Conservation (phyloP, 768 basidiomycete species). For the Podaxis pistillaris region DNA sequence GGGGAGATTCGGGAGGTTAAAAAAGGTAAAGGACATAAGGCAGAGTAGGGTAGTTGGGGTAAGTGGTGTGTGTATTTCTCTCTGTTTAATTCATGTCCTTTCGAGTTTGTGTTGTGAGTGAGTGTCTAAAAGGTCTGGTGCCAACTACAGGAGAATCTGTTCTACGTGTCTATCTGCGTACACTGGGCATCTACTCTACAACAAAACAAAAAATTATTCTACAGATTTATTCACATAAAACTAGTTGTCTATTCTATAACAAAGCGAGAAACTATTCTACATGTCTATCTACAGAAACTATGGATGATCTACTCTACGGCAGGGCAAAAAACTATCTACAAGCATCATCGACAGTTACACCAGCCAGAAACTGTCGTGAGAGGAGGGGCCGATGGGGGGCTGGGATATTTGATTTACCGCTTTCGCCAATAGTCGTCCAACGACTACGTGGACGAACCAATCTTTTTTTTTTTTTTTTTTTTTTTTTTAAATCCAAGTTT, state of each 20-base stretch:
- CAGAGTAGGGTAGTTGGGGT: slow-evolving; percentile 33
- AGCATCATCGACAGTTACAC: not conserved
- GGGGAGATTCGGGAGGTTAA: slow-evolving; percentile 70
- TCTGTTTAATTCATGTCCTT: not conserved
- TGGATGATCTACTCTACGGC: not conserved
- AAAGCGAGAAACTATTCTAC: no score
- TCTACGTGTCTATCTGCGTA: no score
- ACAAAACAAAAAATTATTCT: not conserved
- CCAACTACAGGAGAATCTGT: not conserved
- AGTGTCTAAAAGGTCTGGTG: not conserved
- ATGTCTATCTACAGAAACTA: not conserved
- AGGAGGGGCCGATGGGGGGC: not conserved
- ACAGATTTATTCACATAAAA: not conserved
- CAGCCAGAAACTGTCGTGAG: not conserved
- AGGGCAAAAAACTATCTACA: no score
- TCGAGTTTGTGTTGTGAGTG: not conserved
- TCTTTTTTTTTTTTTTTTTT: no score
- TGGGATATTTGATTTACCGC: slow-evolving; percentile 6
- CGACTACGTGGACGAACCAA: not conserved
- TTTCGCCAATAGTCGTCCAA: not conserved
- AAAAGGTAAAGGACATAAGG: slow-evolving; percentile 44
- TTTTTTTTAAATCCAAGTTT: no score
- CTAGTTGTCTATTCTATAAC: no score
- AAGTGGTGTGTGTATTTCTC: not conserved
- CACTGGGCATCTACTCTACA: no score